Evolutionary conservation across 441 rosid species (phyloP), one percentile per base, ranked within the genome.

Genomic region (Hura crepitans): DNA sequence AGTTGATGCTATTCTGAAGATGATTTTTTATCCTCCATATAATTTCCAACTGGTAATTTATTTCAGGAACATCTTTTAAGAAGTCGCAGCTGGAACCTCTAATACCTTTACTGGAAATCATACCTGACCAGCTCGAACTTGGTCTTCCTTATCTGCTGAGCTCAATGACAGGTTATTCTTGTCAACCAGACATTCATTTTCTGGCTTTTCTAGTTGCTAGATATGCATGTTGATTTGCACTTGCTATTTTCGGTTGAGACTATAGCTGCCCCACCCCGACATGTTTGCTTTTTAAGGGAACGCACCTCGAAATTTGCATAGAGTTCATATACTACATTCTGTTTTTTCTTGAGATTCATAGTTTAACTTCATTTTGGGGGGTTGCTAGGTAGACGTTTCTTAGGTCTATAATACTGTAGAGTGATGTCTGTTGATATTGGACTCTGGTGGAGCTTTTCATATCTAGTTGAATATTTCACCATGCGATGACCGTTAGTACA

Each of bases 51-150:
- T 71, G 50, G 31, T 78, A 56, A 62, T 78, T 72, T 67, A 72
- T 65, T 77, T 77, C 91, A 95, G 97, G 90, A 66, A 89, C 97
- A 18, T 92, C 94, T 66, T 92, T 85, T 74, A 80, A 76, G 68
- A 78, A 75, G 72, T 92, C 96, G 18, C 84, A 57, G 33, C 69
- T 87, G 72, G 88, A 78, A 72, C 72, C 84, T 68, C 81, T 87
- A 35, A 39, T 82, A 68, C 80, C 91, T 68, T 22, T 94, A 66
- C 70, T 84, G 75, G 84, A 81, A 68, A 18, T 82, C 77, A 78
- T 82, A 65, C 91, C 92, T 6, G 78, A 85, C 71, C 89, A 81
- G 66, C 69, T 79, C 72, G 84, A 70, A 68, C 79, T 80, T 61
- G 70, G 75, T 62, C 62, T 85, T 75, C 83, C 88, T 57, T 67